These are phyloP conservation scores for Solanum hybrid DNA, from an alignment of 305 asterid species.

Conservation along the genomic window DNA sequence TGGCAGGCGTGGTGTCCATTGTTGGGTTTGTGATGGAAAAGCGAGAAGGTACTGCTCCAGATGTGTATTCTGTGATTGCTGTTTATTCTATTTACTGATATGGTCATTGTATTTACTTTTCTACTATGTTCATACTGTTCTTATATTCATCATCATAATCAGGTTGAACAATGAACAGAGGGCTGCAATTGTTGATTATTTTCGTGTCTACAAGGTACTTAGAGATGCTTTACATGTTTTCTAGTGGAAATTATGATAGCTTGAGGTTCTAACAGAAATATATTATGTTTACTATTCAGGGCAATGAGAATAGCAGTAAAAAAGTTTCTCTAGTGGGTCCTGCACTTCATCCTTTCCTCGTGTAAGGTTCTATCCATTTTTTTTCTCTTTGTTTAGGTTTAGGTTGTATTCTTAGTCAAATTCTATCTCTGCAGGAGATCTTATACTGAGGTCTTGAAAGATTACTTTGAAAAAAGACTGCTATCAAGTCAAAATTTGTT, in stretches of 20 bases:
- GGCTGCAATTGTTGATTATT: constrained; percentile 76
- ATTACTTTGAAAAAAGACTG: constrained; percentile 53
- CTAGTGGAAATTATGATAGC: not conserved
- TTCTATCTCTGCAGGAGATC: constrained; percentile 55
- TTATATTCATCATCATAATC: constrained; percentile 1
- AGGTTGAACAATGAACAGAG: constrained; percentile 88
- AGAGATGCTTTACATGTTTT: not conserved
- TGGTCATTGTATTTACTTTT: not conserved
- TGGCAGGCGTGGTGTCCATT: constrained; percentile 98
- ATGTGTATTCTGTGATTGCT: not conserved
- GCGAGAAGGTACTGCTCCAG: constrained; percentile 65
- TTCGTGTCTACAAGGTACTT: constrained; percentile 76
- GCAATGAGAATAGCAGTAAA: constrained; percentile 65
- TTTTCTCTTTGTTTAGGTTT: not conserved
- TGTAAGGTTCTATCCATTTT: constrained; percentile 37
- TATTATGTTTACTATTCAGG: constrained; percentile 33
- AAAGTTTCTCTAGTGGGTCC: constrained; percentile 51
- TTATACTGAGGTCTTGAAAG: constrained; percentile 52
- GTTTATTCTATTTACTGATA: not conserved
- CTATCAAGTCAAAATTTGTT: constrained; percentile 59
- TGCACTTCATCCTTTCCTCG: constrained; percentile 77
- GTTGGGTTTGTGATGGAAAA: constrained; percentile 97
- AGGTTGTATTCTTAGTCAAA: not conserved
- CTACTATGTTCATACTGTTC: not conserved
- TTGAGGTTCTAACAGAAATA: not conserved